Evolutionary conservation across 1,139 yeast species (phyloP).

Genomic region (Candida anutae): DNA sequence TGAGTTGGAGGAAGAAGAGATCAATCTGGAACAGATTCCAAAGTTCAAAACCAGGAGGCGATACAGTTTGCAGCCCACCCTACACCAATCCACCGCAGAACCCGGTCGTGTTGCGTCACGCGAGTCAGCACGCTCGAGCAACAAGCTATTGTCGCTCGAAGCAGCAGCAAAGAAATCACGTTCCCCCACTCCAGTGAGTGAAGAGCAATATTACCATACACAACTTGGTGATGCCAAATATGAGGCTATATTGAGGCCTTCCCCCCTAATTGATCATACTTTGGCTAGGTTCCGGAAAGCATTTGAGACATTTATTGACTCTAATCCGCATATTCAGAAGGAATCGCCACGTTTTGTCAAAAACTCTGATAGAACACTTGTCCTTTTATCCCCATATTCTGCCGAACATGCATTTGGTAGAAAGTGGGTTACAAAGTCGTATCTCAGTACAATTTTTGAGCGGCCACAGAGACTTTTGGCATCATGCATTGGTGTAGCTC

Average conservation of each 20-base stretch:
- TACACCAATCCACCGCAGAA: conserved; percentile 7
- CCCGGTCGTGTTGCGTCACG: conserved; percentile 1
- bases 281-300: conserved; percentile 33
- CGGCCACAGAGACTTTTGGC: conserved; percentile 78
- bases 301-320: conserved; percentile 41
- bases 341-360: conserved; percentile 42
- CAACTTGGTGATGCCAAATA: conserved; percentile 6
- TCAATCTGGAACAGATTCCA: conserved; percentile 28
- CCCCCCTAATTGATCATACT: conserved; percentile 26
- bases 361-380: conserved; percentile 42
- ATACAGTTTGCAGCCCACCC: conserved; percentile 22
- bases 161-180: conserved; percentile 1
- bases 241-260: conserved; percentile 23
- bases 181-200: conserved; percentile 5
- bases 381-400: conserved; percentile 52
- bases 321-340: conserved; percentile 47
- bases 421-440: conserved; percentile 66
- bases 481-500: conserved; percentile 67
- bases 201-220: conserved; percentile 3
- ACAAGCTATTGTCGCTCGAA: conserved; percentile 1
- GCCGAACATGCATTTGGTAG: conserved; percentile 68
- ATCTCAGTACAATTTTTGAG: conserved; percentile 67
- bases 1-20: conserved; percentile 27
- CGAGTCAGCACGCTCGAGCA: conserved; percentile 2
- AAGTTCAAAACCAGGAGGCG: conserved; percentile 27